Conservation (phyloP, 202 grass and related monocot genomes). For the Panicum virgatum region DNA sequence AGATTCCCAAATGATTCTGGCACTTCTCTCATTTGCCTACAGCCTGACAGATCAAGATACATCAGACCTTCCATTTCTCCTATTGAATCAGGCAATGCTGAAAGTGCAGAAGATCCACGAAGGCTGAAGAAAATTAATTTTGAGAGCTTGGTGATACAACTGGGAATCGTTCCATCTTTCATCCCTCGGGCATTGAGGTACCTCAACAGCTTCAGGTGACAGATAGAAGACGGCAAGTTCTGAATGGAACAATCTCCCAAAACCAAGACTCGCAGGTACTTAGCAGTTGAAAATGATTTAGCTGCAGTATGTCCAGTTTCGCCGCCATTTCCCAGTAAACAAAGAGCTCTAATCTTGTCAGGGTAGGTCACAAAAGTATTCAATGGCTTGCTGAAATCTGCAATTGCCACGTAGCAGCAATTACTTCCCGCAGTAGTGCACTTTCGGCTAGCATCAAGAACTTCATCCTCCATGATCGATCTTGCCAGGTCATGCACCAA, state of each 20-base stretch:
- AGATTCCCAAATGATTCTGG: background rate
- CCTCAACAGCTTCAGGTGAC: conserved; percentile 20
- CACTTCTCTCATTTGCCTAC: accelerated
- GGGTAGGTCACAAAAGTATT: background rate
- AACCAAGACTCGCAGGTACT: background rate
- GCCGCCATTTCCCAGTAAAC: background rate
- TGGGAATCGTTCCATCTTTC: background rate
- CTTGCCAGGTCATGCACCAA: conserved; percentile 42
- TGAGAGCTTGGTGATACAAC: background rate
- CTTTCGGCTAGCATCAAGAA: background rate
- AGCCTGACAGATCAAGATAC: conserved; percentile 17
- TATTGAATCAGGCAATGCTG: background rate
- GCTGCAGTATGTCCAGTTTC: too few relatives aligned
- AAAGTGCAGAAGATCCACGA: background rate
- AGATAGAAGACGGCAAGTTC: background rate
- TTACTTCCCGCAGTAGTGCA: background rate
- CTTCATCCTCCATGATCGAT: conserved; percentile 36
- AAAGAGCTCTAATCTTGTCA: background rate
- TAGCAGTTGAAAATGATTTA: background rate
- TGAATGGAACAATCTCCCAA: background rate
- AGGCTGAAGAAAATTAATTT: conserved; percentile 13
- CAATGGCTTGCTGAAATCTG: background rate
- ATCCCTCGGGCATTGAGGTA: background rate
- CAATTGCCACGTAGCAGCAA: background rate
- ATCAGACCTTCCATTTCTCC: conserved; percentile 16